A percentile compares a stretch with the other conserved stretches of the same genome.
Evolutionary conservation across 805 yeast species (phyloP).

Genomic region (Hanseniaspora valbyensis): DNA sequence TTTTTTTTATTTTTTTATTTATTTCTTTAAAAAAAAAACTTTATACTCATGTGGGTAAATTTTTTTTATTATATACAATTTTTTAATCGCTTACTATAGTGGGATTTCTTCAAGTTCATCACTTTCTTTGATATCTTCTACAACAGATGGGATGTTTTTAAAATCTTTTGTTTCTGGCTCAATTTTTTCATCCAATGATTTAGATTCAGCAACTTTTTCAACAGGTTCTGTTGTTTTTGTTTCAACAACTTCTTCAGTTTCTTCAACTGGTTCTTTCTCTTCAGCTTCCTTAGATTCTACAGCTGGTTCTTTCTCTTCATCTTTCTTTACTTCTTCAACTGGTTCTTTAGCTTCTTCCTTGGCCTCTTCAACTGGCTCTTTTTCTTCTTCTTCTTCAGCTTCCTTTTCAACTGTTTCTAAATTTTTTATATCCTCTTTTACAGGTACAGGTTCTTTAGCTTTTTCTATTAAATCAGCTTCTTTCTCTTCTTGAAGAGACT

Average conservation of each 20-base stretch:
- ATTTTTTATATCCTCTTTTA: constrained; percentile 1
- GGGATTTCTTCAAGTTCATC: constrained; percentile 23
- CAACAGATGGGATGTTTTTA: no score
- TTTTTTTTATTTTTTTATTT: no score
- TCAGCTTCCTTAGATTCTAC: constrained; percentile 1
- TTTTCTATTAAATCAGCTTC: neutral
- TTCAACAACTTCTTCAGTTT: constrained; percentile 1
- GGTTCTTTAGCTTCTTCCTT: constrained; percentile 16
- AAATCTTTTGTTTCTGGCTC: no score
- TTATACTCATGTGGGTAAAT: no score
- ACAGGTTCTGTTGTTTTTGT: neutral
- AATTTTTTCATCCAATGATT: neutral
- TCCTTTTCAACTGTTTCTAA: neutral
- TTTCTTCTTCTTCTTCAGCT: constrained; percentile 15
- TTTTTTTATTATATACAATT: constrained; percentile 3
- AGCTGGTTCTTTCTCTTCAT: neutral
- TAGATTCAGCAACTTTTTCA: neutral
- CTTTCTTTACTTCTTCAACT: constrained; percentile 9
- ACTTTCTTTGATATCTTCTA: neutral
- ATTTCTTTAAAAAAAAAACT: no score
- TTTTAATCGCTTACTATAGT: constrained; percentile 1
- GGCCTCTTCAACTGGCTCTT: constrained; percentile 17
- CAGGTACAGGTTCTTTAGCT: neutral
- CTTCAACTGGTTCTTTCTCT: neutral
- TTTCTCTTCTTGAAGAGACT: neutral